phyloP scores from a whole-genome alignment of 441 rosid genomes.

The Pelargonium australe region DNA sequence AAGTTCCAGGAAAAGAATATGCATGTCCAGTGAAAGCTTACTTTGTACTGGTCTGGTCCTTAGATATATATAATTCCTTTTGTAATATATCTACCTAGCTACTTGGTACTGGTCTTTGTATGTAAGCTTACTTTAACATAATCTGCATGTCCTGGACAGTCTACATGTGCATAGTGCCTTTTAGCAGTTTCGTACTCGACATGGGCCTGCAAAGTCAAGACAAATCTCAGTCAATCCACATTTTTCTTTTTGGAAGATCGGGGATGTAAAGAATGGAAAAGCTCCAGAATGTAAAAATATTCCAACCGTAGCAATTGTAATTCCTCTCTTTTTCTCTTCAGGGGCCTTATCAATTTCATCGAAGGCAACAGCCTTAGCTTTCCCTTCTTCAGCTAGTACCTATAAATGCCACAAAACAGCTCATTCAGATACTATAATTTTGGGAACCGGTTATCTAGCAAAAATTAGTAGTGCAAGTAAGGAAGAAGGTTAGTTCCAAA shows the following conservation, averaged over 20 bases:
- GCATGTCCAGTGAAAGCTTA: not conserved
- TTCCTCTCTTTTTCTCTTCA: slow-evolving; percentile 98
- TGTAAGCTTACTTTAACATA: slow-evolving; percentile 72
- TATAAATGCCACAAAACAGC: slow-evolving; percentile 18
- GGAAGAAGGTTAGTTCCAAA: no score
- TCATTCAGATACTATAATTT: slow-evolving; percentile 4
- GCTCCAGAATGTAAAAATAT: not conserved
- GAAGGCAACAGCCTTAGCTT: slow-evolving; percentile 91
- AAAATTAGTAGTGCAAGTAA: not conserved
- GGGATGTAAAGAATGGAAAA: not conserved
- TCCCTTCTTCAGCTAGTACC: slow-evolving; percentile 92
- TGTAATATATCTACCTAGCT: not conserved
- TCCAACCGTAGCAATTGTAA: slow-evolving; percentile 87
- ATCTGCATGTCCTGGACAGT: slow-evolving; percentile 99
- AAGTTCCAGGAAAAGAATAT: not conserved
- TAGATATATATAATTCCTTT: not conserved
- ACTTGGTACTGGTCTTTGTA: not conserved
- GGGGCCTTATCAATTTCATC: slow-evolving; percentile 99
- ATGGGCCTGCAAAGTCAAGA: slow-evolving; percentile 62
- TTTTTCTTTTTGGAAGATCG: not conserved
- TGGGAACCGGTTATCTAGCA: not conserved
- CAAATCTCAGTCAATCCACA: not conserved
- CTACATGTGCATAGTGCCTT: slow-evolving; percentile 98
- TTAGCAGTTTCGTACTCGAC: slow-evolving; percentile 96
- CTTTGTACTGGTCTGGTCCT: not conserved